A percentile compares a stretch with the other conserved stretches of the same genome.
These are phyloP conservation scores for Mycosarcoma maydis DNA, from an alignment of 1,284 basidiomycete genomes.

Conservation along the genomic window DNA sequence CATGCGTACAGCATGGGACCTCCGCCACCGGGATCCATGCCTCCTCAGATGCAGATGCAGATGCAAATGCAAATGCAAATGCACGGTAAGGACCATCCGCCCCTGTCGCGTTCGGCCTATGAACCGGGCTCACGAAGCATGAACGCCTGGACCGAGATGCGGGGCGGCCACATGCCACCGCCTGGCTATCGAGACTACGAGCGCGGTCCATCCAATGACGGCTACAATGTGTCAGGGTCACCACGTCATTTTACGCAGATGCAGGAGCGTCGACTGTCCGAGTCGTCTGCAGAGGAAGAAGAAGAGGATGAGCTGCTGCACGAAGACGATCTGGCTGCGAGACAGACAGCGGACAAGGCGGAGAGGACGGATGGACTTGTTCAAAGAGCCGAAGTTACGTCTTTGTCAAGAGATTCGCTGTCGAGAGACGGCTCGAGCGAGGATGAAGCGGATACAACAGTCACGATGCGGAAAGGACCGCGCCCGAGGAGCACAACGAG, in stretches of 20 bases:
- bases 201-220: conserved; percentile 7
- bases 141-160: conserved; percentile 42
- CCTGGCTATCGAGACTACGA: conserved; percentile 40
- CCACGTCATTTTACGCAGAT: conserved; percentile 42
- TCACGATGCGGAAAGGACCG: conserved; percentile 26
- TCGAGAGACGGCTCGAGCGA: conserved; percentile 18
- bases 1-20: conserved; percentile 12
- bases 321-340: conserved; percentile 9
- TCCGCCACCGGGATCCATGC: conserved; percentile 21
- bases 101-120: conserved; percentile 47
- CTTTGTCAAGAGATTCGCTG: conserved; percentile 2
- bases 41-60: conserved; percentile 24
- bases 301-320: conserved; percentile 39
- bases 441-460: conserved; percentile 36
- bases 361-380: conserved; percentile 6
- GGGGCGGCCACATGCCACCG: conserved; percentile 35
- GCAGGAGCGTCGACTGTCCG: conserved; percentile 32
- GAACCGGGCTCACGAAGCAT: conserved; percentile 52
- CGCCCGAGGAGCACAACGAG: conserved; percentile 28
- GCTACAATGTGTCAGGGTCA: conserved; percentile 16
- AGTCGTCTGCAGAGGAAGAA: conserved; percentile 38
- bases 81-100: conserved; percentile 37
- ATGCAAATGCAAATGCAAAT: conserved; percentile 38
- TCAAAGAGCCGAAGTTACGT: conserved; percentile 4
- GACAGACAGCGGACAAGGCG: background rate